These are phyloP conservation scores for Piper betle DNA, from an alignment of 164 flowering plant species.

Conservation along the genomic window DNA sequence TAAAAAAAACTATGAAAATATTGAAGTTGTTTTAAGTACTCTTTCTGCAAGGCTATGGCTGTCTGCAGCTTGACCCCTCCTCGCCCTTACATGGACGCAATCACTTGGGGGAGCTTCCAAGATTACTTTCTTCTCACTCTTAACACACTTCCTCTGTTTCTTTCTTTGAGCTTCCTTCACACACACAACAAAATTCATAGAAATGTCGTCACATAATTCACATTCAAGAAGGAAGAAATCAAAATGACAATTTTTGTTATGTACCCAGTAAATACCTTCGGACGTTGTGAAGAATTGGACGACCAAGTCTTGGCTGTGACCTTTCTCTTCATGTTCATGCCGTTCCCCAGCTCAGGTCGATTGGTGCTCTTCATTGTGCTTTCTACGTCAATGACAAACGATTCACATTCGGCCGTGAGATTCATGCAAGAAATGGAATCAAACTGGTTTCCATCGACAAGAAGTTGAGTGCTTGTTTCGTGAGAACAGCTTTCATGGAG, in stretches of 20 bases:
- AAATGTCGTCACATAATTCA: conserved; percentile 1
- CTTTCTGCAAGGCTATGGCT: conserved; percentile 98
- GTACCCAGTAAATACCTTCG: background rate
- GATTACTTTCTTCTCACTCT: conserved; percentile 21
- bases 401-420: background rate
- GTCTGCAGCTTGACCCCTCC: conserved; percentile 96
- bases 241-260: background rate
- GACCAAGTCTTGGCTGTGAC: conserved; percentile 23
- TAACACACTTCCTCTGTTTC: conserved; percentile 39
- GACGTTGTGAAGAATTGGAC: conserved; percentile 18
- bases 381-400: conserved; percentile 13
- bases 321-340: conserved; percentile 32
- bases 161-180: conserved; percentile 30
- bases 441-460: conserved; percentile 3
- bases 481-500: conserved; percentile 2
- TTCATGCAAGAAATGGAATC: background rate
- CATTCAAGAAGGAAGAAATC: conserved; percentile 2
- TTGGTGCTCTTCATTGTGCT: conserved; percentile 12
- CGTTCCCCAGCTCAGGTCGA: conserved; percentile 16
- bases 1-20: too few species aligned
- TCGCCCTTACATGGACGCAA: conserved; percentile 85
- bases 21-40: conserved; percentile 23
- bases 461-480: conserved; percentile 2
- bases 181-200: conserved; percentile 9
- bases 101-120: conserved; percentile 39